Evolutionary conservation across 163 green algal species (phyloP).

Genomic region (Volvox carteri): DNA sequence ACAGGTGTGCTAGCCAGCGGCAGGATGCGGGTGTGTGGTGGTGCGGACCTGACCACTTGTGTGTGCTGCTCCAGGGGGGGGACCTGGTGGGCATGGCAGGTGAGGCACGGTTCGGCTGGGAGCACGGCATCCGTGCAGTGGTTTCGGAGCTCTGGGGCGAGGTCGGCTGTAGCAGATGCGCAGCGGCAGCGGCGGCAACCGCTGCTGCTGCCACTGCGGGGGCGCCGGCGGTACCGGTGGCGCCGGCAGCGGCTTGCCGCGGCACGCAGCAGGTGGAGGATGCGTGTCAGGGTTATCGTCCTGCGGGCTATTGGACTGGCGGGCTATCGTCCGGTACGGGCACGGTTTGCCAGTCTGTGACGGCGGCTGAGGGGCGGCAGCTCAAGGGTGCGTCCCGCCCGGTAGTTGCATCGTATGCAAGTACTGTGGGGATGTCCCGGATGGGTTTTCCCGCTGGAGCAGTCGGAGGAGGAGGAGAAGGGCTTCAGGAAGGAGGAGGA

Average conservation of each 20-base stretch:
- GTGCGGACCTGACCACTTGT: background rate
- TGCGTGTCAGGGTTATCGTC: too few species aligned
- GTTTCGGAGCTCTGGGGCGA: background rate
- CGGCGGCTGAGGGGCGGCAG: background rate
- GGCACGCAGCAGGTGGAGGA: too few species aligned
- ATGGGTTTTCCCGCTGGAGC: too few species aligned
- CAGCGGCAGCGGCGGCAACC: background rate
- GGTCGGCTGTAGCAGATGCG: conserved; percentile 5
- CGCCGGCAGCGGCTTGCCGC: background rate
- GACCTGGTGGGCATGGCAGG: conserved; percentile 62
- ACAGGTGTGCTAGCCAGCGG: background rate
- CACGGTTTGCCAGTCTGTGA: background rate
- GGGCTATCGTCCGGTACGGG: background rate
- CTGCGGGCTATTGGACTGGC: too few species aligned
- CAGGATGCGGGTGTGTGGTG: conserved; percentile 3
- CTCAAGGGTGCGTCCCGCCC: too few species aligned
- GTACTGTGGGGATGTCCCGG: too few species aligned
- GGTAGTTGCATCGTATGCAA: too few species aligned
- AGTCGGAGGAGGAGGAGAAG: background rate
- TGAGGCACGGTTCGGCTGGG: conserved; percentile 60
- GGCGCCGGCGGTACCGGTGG: background rate
- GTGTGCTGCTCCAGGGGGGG: conserved; percentile 62
- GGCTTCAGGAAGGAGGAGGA: background rate
- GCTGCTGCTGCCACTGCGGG: background rate
- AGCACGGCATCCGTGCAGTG: conserved; percentile 58